Percentiles rank a stretch among this genome's conserved stretches.
These are phyloP conservation scores for Sugiyamaella americana DNA, from an alignment of 805 yeast species.

Conservation along the genomic window DNA sequence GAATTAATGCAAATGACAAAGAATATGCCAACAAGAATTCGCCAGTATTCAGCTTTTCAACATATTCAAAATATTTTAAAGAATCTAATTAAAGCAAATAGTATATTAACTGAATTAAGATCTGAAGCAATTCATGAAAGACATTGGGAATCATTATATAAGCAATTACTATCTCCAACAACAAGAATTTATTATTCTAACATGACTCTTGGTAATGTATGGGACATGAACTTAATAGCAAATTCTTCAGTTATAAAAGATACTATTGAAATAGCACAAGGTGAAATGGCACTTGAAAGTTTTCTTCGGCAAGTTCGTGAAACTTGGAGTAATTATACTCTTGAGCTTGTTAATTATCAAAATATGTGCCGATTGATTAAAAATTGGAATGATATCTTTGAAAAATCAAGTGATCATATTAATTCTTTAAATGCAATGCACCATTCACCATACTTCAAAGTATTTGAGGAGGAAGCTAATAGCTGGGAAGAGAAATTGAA, in stretches of 20 bases:
- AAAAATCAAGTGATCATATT: constrained; percentile 53
- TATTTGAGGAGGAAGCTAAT: constrained; percentile 53
- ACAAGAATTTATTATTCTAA: constrained; percentile 7
- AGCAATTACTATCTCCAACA: constrained; percentile 24
- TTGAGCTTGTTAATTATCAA: constrained; percentile 50
- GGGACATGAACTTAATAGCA: constrained; percentile 46
- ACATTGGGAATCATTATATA: constrained; percentile 57
- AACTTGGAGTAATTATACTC: constrained; percentile 49
- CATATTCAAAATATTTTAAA: constrained; percentile 45
- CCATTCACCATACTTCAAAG: constrained; percentile 53
- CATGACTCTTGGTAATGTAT: constrained; percentile 52
- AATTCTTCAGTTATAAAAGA: constrained; percentile 44
- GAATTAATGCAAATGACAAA: constrained; percentile 42
- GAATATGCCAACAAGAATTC: constrained; percentile 48
- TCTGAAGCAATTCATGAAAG: constrained; percentile 53
- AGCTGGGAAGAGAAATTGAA: constrained; percentile 55
- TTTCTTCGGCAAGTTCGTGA: constrained; percentile 45
- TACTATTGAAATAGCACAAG: constrained; percentile 57
- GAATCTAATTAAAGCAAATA: constrained; percentile 34
- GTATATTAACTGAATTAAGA: constrained; percentile 42
- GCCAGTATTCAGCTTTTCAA: constrained; percentile 66
- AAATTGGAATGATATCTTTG: constrained; percentile 62
- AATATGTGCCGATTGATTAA: constrained; percentile 50
- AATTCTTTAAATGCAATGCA: constrained; percentile 63
- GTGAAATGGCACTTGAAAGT: constrained; percentile 61